A percentile compares a stretch with the other conserved stretches of the same genome.
phyloP scores from a whole-genome alignment of 1,284 basidiomycete genomes.

The Butyriboletus appendiculatus region DNA sequence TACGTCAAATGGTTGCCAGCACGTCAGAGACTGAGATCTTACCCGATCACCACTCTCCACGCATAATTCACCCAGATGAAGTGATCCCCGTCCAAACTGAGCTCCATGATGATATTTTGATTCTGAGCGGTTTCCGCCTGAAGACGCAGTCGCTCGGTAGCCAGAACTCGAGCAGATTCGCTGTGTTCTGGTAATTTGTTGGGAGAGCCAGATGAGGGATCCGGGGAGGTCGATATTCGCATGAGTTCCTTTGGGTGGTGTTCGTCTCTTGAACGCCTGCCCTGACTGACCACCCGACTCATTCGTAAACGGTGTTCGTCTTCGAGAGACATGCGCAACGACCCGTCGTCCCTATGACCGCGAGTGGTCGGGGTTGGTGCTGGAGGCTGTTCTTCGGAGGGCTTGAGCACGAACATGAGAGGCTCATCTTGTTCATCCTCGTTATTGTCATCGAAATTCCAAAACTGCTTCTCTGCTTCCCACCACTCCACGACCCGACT shows the following conservation, averaged over 20 bases:
- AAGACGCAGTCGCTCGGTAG: constrained; percentile 80
- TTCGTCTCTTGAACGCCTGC: constrained; percentile 59
- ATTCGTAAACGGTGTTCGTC: constrained; percentile 58
- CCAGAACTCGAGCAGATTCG: constrained; percentile 76
- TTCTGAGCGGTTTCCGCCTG: constrained; percentile 93
- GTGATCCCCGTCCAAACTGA: constrained; percentile 92
- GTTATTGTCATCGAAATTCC: constrained; percentile 97
- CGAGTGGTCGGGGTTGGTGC: constrained; percentile 44
- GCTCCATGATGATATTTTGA: constrained; percentile 94
- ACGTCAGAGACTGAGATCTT: constrained; percentile 33
- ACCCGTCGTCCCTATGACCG: constrained; percentile 46
- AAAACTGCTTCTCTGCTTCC: constrained; percentile 99
- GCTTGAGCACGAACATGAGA: constrained; percentile 87
- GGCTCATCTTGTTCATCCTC: constrained; percentile 89
- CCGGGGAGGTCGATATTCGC: constrained; percentile 36
- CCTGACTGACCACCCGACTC: constrained; percentile 50
- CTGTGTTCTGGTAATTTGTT: constrained; percentile 53
- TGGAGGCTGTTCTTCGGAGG: constrained; percentile 58
- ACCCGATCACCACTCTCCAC: constrained; percentile 93
- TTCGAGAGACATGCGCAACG: constrained; percentile 51
- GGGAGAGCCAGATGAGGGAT: constrained; percentile 36
- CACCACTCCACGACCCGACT: constrained; percentile 99
- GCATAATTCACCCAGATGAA: constrained; percentile 94
- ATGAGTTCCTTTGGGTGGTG: constrained; percentile 49
- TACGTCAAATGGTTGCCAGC: constrained; percentile 12